These are phyloP conservation scores for Dissophora ornata DNA, from an alignment of 192 early-diverging fungal genomes.

Conservation along the genomic window DNA sequence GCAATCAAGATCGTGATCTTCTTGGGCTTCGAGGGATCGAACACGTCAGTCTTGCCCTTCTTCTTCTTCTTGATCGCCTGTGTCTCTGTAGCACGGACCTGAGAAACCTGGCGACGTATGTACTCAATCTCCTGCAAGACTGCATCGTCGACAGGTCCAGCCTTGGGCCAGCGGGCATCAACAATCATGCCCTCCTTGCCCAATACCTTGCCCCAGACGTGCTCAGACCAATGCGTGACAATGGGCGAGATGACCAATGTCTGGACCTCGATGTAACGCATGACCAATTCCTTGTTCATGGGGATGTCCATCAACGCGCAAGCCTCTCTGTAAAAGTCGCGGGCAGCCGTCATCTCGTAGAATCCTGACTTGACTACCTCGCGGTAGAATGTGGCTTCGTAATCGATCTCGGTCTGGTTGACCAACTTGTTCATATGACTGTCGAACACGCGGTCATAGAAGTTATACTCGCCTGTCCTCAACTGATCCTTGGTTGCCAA, in stretches of 20 bases:
- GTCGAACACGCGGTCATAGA: slow-evolving; percentile 93
- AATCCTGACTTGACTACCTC: slow-evolving; percentile 92
- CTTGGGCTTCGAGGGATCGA: slow-evolving; percentile 72
- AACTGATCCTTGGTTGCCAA: slow-evolving; percentile 62
- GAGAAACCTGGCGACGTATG: slow-evolving; percentile 76
- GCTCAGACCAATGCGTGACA: slow-evolving; percentile 94
- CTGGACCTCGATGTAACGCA: slow-evolving; percentile 86
- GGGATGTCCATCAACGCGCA: slow-evolving; percentile 67
- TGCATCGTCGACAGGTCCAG: slow-evolving; percentile 71
- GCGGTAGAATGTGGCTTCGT: slow-evolving; percentile 87
- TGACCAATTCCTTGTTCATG: slow-evolving; percentile 89
- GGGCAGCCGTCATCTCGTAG: slow-evolving; percentile 88
- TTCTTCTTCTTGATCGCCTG: slow-evolving; percentile 83
- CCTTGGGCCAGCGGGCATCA: slow-evolving; percentile 70
- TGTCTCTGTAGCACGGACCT: slow-evolving; percentile 84
- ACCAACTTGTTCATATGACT: slow-evolving; percentile 87
- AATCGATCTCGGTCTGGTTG: slow-evolving; percentile 74
- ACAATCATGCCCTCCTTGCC: slow-evolving; percentile 75
- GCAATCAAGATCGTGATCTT: slow-evolving; percentile 85
- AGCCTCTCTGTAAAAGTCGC: slow-evolving; percentile 90
- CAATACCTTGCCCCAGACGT: slow-evolving; percentile 86
- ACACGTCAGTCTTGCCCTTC: slow-evolving; percentile 65
- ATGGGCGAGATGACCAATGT: slow-evolving; percentile 89
- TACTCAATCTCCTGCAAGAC: slow-evolving; percentile 84
- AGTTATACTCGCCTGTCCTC: slow-evolving; percentile 65